Conservation (phyloP, 2,329 filamentous ascomycete genomes). For the Neurospora sp. region DNA sequence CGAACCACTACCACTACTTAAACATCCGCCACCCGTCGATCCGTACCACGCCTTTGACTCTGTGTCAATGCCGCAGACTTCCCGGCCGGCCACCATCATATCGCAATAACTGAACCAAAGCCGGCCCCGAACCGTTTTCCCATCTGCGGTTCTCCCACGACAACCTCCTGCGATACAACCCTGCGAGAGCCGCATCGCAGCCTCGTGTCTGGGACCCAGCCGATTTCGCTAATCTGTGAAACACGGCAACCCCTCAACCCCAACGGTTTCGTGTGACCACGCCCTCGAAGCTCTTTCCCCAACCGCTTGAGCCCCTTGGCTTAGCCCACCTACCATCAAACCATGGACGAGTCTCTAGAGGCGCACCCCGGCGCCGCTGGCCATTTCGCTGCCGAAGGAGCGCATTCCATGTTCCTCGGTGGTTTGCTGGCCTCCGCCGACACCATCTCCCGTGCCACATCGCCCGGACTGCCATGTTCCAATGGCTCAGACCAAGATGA, state of each 20-base stretch:
- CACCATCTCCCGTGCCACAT: conserved; percentile 76
- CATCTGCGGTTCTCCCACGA: not conserved
- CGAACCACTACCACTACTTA: not conserved
- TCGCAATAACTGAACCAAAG: not conserved
- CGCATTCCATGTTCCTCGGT: conserved; percentile 28
- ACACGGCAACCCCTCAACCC: not conserved
- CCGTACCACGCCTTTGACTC: not conserved
- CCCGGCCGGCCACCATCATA: not conserved
- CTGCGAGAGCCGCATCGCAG: not conserved
- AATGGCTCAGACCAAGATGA: conserved; percentile 38
- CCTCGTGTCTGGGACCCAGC: not conserved
- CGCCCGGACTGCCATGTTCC: conserved; percentile 57
- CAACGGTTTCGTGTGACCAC: not conserved
- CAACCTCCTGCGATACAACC: not conserved
- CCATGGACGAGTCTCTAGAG: conserved; percentile 19
- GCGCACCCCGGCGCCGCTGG: conserved; percentile 9
- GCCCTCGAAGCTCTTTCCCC: not conserved
- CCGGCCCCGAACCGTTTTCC: not conserved
- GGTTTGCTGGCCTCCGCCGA: conserved; percentile 40
- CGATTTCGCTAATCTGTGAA: not conserved
- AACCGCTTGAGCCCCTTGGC: not conserved
- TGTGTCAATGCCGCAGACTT: not conserved
- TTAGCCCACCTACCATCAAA: not conserved
- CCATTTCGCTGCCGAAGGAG: conserved; percentile 25
- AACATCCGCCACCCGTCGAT: not conserved